Evolutionary conservation across 1,284 basidiomycete species (phyloP).

Genomic region (Sphagnurus paluster): DNA sequence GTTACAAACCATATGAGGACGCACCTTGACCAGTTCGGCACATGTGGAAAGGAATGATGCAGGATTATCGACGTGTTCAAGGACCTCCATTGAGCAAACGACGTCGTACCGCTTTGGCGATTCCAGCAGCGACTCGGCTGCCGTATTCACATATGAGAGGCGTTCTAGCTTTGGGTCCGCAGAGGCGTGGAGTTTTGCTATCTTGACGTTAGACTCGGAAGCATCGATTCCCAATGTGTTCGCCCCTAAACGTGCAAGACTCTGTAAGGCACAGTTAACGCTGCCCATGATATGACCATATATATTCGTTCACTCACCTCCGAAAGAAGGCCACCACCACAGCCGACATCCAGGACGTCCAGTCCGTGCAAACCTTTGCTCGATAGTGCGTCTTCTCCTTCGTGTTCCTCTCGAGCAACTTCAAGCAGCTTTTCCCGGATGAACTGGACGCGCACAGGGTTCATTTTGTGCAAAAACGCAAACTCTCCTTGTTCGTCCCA

Average conservation of each 20-base stretch:
- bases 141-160: constrained; percentile 69
- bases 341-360: constrained; percentile 85
- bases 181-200: constrained; percentile 83
- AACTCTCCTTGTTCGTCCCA: constrained; percentile 98
- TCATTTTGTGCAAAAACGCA: constrained; percentile 91
- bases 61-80: constrained; percentile 97
- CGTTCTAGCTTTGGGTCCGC: constrained; percentile 63
- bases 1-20: constrained; percentile 20
- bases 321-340: constrained; percentile 92
- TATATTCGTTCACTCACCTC: constrained; percentile 59
- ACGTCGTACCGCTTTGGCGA: constrained; percentile 78
- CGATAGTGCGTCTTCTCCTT: constrained; percentile 32
- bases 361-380: constrained; percentile 41
- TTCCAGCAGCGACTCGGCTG: constrained; percentile 74
- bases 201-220: constrained; percentile 82
- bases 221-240: constrained; percentile 90
- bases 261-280: constrained; percentile 45
- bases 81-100: constrained; percentile 97
- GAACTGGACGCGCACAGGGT: constrained; percentile 86
- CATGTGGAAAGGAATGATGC: constrained; percentile 81
- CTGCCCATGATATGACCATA: not conserved
- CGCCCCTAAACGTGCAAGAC: constrained; percentile 86
- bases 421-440: constrained; percentile 79
- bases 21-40: constrained; percentile 82
- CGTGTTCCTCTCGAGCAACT: constrained; percentile 46